phyloP scores from a whole-genome alignment of 1,284 basidiomycete genomes.

The Microbotryum silenes-acaulis region DNA sequence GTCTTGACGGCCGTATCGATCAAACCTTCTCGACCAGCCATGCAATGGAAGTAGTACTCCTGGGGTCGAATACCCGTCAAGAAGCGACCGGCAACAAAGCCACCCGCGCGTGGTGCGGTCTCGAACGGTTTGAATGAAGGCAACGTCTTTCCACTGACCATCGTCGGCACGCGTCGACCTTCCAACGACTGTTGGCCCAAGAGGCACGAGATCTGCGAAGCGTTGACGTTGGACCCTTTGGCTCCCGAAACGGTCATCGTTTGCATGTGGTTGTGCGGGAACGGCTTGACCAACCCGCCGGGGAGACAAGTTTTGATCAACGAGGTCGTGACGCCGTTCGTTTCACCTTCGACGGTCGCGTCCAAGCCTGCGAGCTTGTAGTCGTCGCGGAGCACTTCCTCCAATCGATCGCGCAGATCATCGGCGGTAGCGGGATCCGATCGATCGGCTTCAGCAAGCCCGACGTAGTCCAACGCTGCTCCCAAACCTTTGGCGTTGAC shows the following conservation, averaged over 20 bases:
- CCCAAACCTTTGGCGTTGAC: constrained; percentile 69
- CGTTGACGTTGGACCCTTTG: constrained; percentile 96
- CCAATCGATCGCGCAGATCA: constrained; percentile 54
- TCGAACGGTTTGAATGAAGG: constrained; percentile 97
- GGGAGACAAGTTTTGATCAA: constrained; percentile 66
- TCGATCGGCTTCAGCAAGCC: constrained; percentile 67
- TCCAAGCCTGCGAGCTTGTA: constrained; percentile 94
- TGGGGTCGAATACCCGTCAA: constrained; percentile 97
- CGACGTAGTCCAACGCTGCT: constrained; percentile 64
- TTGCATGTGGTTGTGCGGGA: constrained; percentile 99
- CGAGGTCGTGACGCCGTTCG: constrained; percentile 84
- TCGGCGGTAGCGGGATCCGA: constrained; percentile 48
- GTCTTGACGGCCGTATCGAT: constrained; percentile 99
- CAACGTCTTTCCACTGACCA: constrained; percentile 97
- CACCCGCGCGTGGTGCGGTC: constrained; percentile 92
- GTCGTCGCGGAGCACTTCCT: constrained; percentile 94
- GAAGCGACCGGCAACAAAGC: constrained; percentile 99
- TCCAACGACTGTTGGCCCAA: constrained; percentile 97
- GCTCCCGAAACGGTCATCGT: constrained; percentile 98
- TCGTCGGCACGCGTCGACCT: constrained; percentile 95
- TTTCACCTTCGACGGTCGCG: constrained; percentile 62
- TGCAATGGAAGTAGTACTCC: constrained; percentile 99
- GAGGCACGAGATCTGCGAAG: constrained; percentile 92
- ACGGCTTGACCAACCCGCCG: constrained; percentile 76
- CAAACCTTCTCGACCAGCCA: constrained; percentile 97